Percentiles rank a stretch among this genome's conserved stretches.
phyloP scores from a whole-genome alignment of 2,329 filamentous ascomycete species.

The Aspergillus piperis region DNA sequence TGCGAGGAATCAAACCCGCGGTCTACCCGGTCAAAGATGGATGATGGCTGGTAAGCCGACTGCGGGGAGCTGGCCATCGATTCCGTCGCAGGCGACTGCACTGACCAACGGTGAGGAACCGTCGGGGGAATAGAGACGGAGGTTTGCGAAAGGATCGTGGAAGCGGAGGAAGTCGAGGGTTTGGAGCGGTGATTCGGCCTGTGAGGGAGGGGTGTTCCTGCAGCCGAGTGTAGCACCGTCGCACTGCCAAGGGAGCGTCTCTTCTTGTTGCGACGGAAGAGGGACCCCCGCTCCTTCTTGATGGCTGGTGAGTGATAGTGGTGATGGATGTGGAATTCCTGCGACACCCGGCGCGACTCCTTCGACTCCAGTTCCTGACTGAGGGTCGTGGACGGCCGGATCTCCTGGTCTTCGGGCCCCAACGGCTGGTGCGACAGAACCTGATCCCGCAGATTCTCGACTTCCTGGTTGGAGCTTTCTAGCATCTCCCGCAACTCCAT shows the following conservation, averaged over 20 bases:
- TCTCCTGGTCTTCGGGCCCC: constrained; percentile 23
- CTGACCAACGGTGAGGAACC: constrained; percentile 40
- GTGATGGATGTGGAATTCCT: constrained; percentile 89
- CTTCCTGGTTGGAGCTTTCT: constrained; percentile 88
- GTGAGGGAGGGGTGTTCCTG: constrained; percentile 29
- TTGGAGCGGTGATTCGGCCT: constrained; percentile 39
- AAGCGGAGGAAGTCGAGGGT: constrained; percentile 50
- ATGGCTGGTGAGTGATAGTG: constrained; percentile 77
- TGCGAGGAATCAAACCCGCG: constrained; percentile 67
- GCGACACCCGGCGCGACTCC: constrained; percentile 55
- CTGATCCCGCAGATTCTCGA: constrained; percentile 81
- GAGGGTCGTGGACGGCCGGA: constrained; percentile 56
- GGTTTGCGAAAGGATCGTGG: constrained; percentile 64
- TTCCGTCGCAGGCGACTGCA: constrained; percentile 48
- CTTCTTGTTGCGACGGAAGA: constrained; percentile 66
- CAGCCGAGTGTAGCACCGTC: constrained; percentile 43
- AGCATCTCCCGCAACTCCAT: constrained; percentile 89
- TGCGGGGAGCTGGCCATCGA: constrained; percentile 80
- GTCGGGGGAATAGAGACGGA: constrained; percentile 58
- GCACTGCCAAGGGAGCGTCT: constrained; percentile 67
- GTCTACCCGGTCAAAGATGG: constrained; percentile 75
- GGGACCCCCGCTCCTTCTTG: constrained; percentile 56
- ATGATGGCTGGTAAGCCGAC: constrained; percentile 69
- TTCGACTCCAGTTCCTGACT: constrained; percentile 69
- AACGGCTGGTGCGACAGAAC: constrained; percentile 76